These are phyloP conservation scores for Aspergillus sp. DNA, from an alignment of 2,329 filamentous ascomycete species.

Conservation along the genomic window DNA sequence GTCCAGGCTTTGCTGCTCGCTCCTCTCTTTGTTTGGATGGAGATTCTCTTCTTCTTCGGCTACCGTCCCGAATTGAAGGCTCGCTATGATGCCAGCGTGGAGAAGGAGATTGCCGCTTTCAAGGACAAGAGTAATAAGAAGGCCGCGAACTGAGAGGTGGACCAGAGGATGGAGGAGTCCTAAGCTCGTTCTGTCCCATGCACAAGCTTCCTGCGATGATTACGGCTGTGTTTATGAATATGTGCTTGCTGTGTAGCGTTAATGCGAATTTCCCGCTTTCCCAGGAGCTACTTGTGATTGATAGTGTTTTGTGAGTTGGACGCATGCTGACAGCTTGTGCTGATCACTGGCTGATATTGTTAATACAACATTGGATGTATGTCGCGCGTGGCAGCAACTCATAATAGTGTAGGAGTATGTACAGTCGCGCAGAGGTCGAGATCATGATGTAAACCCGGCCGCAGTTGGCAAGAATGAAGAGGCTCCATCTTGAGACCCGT, in stretches of 20 bases:
- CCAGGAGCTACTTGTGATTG: not conserved
- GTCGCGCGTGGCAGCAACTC: not conserved
- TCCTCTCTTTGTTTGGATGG: constrained; percentile 96
- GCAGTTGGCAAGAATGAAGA: not conserved
- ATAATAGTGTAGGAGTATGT: not conserved
- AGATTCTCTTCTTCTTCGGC: constrained; percentile 85
- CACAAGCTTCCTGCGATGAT: not conserved
- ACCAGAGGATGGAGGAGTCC: not conserved
- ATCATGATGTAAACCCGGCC: not conserved
- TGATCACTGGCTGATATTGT: not conserved
- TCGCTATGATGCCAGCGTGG: constrained; percentile 76
- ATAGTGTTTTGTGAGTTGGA: not conserved
- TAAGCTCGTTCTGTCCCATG: not conserved
- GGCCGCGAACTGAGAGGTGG: constrained; percentile 25
- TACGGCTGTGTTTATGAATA: constrained; percentile 1
- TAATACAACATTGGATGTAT: not conserved
- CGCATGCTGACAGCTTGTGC: not conserved
- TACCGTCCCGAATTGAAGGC: constrained; percentile 87
- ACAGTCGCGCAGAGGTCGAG: not conserved
- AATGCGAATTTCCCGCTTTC: not conserved
- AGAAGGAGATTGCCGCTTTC: constrained; percentile 77
- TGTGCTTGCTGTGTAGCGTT: not conserved
- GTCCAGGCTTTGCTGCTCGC: constrained; percentile 90
- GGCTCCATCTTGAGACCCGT: not conserved
- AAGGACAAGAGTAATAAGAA: constrained; percentile 56